Conservation (phyloP, 169 alveolate species). For the Eimeria falciformis region DNA sequence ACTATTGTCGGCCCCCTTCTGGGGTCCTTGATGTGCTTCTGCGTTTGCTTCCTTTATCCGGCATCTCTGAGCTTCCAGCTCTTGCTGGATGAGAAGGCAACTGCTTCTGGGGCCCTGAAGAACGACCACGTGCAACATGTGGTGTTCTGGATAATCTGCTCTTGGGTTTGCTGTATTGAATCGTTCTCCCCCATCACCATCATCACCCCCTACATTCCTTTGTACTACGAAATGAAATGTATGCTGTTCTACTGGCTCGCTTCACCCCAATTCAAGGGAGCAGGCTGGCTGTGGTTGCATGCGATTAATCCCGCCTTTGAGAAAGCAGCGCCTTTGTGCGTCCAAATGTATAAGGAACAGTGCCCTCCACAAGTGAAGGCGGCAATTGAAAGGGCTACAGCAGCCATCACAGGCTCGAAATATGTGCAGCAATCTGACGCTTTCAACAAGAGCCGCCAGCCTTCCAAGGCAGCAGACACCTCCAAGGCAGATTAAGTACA, state of each 20-base stretch:
- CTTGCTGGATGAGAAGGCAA: conserved; percentile 53
- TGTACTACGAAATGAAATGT: conserved; percentile 69
- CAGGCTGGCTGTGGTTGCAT: conserved; percentile 77
- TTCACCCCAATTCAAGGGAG: conserved; percentile 76
- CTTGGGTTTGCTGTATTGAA: conserved; percentile 68
- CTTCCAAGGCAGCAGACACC: conserved; percentile 55
- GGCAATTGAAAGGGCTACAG: conserved; percentile 41
- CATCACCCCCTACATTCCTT: conserved; percentile 58
- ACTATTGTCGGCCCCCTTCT: conserved; percentile 74
- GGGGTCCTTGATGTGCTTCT: conserved; percentile 72
- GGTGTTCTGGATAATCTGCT: conserved; percentile 71
- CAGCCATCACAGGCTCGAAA: background rate
- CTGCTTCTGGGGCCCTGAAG: conserved; percentile 61
- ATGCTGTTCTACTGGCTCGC: conserved; percentile 79
- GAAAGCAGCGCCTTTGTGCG: conserved; percentile 59
- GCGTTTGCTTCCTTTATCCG: conserved; percentile 74
- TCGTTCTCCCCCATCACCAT: conserved; percentile 52
- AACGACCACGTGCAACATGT: conserved; percentile 74
- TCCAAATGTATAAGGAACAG: conserved; percentile 48
- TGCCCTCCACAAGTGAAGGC: conserved; percentile 54
- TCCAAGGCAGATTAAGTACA: conserved; percentile 28
- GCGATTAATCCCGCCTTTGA: conserved; percentile 65
- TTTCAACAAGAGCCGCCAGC: conserved; percentile 69
- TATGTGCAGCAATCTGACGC: conserved; percentile 42
- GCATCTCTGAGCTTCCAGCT: conserved; percentile 74